Percentiles rank a stretch among this genome's conserved stretches.
Conservation (phyloP, 1,284 basidiomycete species). For the Peniophora sp. region DNA sequence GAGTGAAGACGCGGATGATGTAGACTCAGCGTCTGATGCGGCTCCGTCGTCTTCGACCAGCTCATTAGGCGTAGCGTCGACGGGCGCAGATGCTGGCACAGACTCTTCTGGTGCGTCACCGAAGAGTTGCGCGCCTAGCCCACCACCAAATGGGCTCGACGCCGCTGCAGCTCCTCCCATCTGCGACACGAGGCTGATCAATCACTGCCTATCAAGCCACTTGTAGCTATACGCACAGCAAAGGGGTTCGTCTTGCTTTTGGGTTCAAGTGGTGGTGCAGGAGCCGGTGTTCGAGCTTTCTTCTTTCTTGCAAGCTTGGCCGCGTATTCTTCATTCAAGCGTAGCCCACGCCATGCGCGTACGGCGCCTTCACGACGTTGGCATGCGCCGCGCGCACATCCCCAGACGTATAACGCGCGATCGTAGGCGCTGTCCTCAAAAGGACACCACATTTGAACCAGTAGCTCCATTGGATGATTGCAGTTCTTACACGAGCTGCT, state of each 20-base stretch:
- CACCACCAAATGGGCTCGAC: constrained; percentile 10
- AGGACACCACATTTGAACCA: constrained; percentile 82
- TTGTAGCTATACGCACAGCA: constrained; percentile 36
- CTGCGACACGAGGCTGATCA: no score
- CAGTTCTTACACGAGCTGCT: constrained; percentile 60
- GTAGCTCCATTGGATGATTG: constrained; percentile 62
- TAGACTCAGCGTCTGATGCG: constrained; percentile 21
- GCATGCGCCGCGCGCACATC: constrained; percentile 57
- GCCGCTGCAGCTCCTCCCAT: no score
- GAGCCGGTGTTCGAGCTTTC: not conserved
- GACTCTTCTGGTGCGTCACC: constrained; percentile 18
- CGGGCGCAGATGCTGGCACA: not conserved
- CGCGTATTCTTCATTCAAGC: constrained; percentile 66
- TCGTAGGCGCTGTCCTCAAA: constrained; percentile 77
- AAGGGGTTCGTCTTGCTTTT: constrained; percentile 57
- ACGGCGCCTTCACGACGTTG: constrained; percentile 68
- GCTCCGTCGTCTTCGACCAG: constrained; percentile 25
- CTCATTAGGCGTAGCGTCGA: constrained; percentile 11
- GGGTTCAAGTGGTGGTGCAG: constrained; percentile 13
- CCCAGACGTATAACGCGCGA: constrained; percentile 75
- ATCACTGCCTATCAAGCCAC: no score
- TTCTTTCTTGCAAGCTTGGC: constrained; percentile 49
- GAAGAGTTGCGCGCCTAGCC: constrained; percentile 59
- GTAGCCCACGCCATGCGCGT: constrained; percentile 69
- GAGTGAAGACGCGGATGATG: constrained; percentile 14